Percentiles rank a stretch among this genome's conserved stretches.
Conservation (phyloP, 2,329 filamentous ascomycete species). For the Calonectria fujianensis region DNA sequence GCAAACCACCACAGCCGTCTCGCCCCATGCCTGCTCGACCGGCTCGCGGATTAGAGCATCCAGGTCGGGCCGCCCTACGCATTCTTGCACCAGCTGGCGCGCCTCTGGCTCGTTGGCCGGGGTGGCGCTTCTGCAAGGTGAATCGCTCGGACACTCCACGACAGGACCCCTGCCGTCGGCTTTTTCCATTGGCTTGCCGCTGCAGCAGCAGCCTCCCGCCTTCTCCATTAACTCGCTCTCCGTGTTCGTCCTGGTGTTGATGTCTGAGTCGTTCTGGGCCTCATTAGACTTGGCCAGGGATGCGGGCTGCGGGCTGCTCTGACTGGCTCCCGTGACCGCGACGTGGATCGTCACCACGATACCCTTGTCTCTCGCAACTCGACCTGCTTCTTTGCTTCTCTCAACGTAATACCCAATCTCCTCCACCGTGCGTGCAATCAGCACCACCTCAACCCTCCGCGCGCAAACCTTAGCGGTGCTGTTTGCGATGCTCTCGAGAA, state of each 20-base stretch:
- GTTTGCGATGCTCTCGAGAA: constrained; percentile 73
- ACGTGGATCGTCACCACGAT: constrained; percentile 72
- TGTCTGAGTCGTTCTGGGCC: constrained; percentile 48
- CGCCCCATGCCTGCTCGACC: constrained; percentile 75
- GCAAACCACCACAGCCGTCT: constrained; percentile 77
- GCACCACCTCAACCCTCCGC: constrained; percentile 71
- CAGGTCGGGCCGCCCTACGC: constrained; percentile 70
- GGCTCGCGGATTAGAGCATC: constrained; percentile 70
- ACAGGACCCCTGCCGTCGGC: constrained; percentile 31
- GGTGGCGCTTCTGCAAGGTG: constrained; percentile 39
- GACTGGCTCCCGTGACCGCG: constrained; percentile 67
- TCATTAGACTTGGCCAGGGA: constrained; percentile 23
- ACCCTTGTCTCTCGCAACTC: constrained; percentile 64
- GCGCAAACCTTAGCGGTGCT: constrained; percentile 66
- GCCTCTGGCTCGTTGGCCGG: constrained; percentile 11
- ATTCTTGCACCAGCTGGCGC: constrained; percentile 63
- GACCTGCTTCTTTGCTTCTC: constrained; percentile 67
- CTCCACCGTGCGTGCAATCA: constrained; percentile 70
- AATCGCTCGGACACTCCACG: constrained; percentile 40
- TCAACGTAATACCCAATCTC: constrained; percentile 75
- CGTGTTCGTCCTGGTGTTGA: constrained; percentile 40
- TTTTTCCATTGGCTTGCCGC: constrained; percentile 43
- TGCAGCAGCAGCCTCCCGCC: constrained; percentile 49
- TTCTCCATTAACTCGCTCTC: constrained; percentile 44
- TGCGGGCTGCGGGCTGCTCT: constrained; percentile 54